A percentile compares a stretch with the other conserved stretches of the same genome.
These are phyloP conservation scores for Tolypocladium cylindrosporum DNA, from an alignment of 2,329 filamentous ascomycete genomes.

Conservation along the genomic window DNA sequence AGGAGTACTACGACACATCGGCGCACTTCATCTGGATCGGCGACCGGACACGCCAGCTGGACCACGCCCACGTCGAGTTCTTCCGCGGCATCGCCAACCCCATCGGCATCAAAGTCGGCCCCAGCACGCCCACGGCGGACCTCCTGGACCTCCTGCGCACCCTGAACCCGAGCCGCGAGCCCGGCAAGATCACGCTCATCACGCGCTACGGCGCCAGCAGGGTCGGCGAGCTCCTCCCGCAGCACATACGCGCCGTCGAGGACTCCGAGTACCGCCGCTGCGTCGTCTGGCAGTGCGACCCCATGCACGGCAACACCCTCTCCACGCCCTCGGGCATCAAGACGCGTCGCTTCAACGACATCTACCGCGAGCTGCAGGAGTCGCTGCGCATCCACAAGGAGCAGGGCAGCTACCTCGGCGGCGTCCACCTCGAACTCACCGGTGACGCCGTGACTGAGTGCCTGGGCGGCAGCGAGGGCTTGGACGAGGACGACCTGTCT, in stretches of 20 bases:
- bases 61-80: conserved; percentile 92
- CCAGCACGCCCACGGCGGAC: conserved; percentile 67
- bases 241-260: conserved; percentile 83
- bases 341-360: conserved; percentile 83
- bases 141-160: conserved; percentile 71
- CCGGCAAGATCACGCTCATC: conserved; percentile 92
- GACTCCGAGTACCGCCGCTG: conserved; percentile 54
- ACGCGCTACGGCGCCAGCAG: conserved; percentile 82
- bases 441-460: conserved; percentile 96
- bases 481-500: conserved; percentile 80
- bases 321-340: conserved; percentile 72
- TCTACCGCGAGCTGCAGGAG: conserved; percentile 76
- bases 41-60: conserved; percentile 86
- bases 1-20: conserved; percentile 84
- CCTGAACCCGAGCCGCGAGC: conserved; percentile 72
- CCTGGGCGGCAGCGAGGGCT: conserved; percentile 75
- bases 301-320: conserved; percentile 84
- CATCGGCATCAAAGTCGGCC: conserved; percentile 92
- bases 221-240: conserved; percentile 65
- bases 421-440: conserved; percentile 89
- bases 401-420: conserved; percentile 77
- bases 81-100: conserved; percentile 95
- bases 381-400: conserved; percentile 78
- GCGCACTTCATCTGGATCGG: conserved; percentile 98
- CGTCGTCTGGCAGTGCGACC: conserved; percentile 97